phyloP scores from a whole-genome alignment of 495 filamentous ascomycete species.

The Copromyces sp. region DNA sequence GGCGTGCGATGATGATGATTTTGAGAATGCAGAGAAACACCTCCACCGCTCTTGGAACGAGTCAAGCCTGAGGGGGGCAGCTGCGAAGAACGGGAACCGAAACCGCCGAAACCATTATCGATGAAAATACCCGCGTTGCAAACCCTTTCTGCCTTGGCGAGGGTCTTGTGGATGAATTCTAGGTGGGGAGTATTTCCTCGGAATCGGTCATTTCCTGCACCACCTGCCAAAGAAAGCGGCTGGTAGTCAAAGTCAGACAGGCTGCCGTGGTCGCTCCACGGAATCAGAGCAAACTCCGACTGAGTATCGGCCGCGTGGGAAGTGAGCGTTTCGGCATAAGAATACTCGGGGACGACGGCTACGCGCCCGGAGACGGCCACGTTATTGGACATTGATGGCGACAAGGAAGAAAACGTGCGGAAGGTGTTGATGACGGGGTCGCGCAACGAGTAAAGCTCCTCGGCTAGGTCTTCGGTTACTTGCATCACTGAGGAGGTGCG shows the following conservation, averaged over 20 bases:
- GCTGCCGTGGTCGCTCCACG: slow-evolving; percentile 81
- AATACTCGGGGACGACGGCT: slow-evolving; percentile 61
- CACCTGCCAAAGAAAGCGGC: slow-evolving; percentile 28
- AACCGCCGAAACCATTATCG: slow-evolving; percentile 58
- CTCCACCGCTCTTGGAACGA: slow-evolving; percentile 46
- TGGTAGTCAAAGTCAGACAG: slow-evolving; percentile 47
- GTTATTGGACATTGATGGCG: slow-evolving; percentile 42
- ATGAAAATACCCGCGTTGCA: slow-evolving; percentile 77
- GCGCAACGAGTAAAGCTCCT: slow-evolving; percentile 56
- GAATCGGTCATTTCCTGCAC: slow-evolving; percentile 40
- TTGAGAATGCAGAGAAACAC: slow-evolving; percentile 47
- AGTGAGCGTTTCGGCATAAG: slow-evolving; percentile 68
- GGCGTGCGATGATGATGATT: slow-evolving; percentile 23
- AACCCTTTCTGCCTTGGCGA: slow-evolving; percentile 39
- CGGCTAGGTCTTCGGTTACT: slow-evolving; percentile 56
- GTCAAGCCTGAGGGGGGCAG: slow-evolving; percentile 17
- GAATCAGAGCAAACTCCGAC: slow-evolving; percentile 76
- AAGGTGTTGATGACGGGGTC: slow-evolving; percentile 93
- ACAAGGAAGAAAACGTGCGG: slow-evolving; percentile 71
- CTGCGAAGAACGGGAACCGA: slow-evolving; percentile 20
- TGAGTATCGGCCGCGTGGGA: slow-evolving; percentile 53
- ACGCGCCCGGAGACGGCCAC: slow-evolving; percentile 75
- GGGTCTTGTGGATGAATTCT: slow-evolving; percentile 53
- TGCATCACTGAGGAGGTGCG: slow-evolving; percentile 94
- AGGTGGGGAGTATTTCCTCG: slow-evolving; percentile 42